phyloP scores from a whole-genome alignment of 1,284 basidiomycete species.

The Calocybe gambosa region DNA sequence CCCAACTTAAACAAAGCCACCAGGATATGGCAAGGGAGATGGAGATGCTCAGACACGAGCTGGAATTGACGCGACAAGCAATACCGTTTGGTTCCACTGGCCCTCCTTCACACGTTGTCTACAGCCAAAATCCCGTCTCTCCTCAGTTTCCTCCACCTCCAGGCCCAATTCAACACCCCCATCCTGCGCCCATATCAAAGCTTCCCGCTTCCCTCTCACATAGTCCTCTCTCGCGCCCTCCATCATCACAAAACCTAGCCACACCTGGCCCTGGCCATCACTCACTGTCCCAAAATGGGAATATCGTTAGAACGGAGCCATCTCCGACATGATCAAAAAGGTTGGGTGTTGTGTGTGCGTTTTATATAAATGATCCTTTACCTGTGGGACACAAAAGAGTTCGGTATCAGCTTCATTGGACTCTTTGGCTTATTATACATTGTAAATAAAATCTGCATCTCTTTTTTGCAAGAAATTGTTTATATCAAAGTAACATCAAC shows the following conservation, averaged over 20 bases:
- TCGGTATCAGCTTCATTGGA: conserved; percentile 6
- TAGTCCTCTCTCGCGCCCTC: conserved; percentile 26
- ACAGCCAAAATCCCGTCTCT: conserved; percentile 38
- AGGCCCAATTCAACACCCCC: conserved; percentile 38
- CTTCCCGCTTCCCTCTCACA: conserved; percentile 46
- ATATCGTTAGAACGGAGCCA: conserved; percentile 25
- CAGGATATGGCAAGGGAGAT: conserved; percentile 74
- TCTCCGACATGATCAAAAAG: conserved; percentile 20
- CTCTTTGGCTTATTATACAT: conserved; percentile 4
- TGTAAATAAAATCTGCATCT: conserved; percentile 3
- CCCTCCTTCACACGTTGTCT: conserved; percentile 48
- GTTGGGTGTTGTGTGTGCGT: conserved; percentile 9
- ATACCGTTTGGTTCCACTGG: conserved; percentile 42
- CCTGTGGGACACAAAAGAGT: too few relatives aligned
- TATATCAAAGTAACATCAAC: not conserved
- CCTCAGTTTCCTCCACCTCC: conserved; percentile 37
- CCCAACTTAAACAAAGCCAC: conserved; percentile 67
- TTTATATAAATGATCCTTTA: not conserved
- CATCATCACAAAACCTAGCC: conserved; percentile 28
- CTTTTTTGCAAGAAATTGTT: not conserved
- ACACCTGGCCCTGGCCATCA: conserved; percentile 14
- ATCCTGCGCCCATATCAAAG: conserved; percentile 39
- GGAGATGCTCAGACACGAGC: conserved; percentile 70
- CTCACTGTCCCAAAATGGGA: conserved; percentile 24
- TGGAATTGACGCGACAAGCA: conserved; percentile 60